These are phyloP conservation scores for Lunularia cruciata DNA, from an alignment of 225 moss, liverwort and hornwort species.

Conservation along the genomic window DNA sequence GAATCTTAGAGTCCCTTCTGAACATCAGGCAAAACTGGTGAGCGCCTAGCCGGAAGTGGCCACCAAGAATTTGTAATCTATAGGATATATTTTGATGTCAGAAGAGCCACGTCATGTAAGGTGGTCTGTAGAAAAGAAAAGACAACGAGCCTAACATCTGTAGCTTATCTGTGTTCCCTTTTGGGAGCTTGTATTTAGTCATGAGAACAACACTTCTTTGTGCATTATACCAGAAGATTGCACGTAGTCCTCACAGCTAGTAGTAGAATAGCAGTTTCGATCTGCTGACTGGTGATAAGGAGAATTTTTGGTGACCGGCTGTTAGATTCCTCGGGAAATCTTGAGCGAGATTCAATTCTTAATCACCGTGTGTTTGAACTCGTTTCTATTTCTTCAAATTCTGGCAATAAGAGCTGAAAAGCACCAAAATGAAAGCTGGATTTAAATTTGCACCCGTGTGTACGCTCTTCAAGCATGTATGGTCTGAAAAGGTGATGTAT, in stretches of 20 bases:
- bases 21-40: constrained; percentile 12
- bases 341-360: no score
- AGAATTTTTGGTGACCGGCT: not conserved
- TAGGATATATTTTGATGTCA: not conserved
- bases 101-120: not conserved
- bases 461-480: no score
- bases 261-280: not conserved
- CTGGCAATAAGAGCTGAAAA: no score
- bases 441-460: no score
- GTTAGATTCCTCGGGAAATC: no score
- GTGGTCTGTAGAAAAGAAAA: not conserved
- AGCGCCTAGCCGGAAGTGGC: not conserved
- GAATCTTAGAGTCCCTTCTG: not conserved
- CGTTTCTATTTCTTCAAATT: no score
- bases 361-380: no score
- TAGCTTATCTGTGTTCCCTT: not conserved
- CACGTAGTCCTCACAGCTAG: not conserved
- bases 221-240: not conserved
- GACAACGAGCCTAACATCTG: constrained; percentile 1
- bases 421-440: no score
- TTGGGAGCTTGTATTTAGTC: not conserved
- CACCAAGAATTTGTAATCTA: constrained; percentile 14
- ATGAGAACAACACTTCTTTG: not conserved
- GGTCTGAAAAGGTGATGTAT: no score
- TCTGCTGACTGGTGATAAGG: not conserved